Evolutionary conservation across 345 rosid genomes (phyloP), one percentile per base, ranked within the genome.

Genomic region (Gossypium thurberi): DNA sequence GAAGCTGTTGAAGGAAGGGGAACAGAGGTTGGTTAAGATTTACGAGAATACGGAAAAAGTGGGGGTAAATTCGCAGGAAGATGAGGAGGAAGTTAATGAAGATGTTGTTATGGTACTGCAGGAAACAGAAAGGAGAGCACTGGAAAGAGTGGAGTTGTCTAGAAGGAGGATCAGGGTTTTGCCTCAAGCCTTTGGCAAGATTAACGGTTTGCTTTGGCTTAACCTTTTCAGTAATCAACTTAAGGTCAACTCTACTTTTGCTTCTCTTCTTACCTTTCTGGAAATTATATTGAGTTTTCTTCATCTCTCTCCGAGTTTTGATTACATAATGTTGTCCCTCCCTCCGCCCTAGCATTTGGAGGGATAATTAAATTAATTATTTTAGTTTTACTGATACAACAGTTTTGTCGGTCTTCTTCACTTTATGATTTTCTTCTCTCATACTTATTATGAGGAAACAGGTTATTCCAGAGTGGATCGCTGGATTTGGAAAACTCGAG

Each of bases 381-480:
- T 26, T 26, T 26, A 26, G 28, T 26, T 26, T 26, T 26, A 26
- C 28, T 3, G 28, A 26, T 26, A 26, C 28, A 26, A 26, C 28
- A 26, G 4, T 26, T 26, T 26, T 26, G 5, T 28, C 37, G 37
- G 37, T 28, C 5, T 28, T 28, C 37, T 28, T 28, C 37, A 28
- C 37, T 65, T 17, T 60, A 1, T 46, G 28, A 64, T 51, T 51
- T 60, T 12, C 9, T 70, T 77, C 53, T 23, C 65, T 28, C 37
- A 4, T 28, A 74, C 68, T 43, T 71, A 3, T 50, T 67, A 58
- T 55, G 78, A 65, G 68, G 37, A 62, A 76, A 80, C 86, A 95
- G 99, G 83, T 70, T 10, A 83, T 95, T 74, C 98, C 98, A 48
- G 97, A 95, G 74, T 92, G 98, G 9, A 88, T 95, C 25, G 88